These are phyloP conservation scores for Annulohypoxylon truncatum DNA, from an alignment of 2,329 filamentous ascomycete species.

Conservation along the genomic window DNA sequence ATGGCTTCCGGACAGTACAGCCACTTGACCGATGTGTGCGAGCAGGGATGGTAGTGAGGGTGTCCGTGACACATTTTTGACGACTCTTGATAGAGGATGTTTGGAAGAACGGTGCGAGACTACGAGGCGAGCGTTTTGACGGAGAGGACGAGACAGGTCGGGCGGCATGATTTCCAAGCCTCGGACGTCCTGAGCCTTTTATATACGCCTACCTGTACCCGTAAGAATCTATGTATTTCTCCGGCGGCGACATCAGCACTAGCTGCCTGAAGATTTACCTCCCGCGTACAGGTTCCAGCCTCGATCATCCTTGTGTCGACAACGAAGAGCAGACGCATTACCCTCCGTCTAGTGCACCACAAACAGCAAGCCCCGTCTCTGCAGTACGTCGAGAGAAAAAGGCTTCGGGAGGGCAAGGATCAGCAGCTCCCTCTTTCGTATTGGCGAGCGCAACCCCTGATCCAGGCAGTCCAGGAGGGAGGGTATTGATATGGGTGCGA, in stretches of 20 bases:
- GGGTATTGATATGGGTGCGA: slow-evolving; percentile 28
- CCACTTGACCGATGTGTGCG: slow-evolving; percentile 67
- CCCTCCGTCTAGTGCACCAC: slow-evolving; percentile 34
- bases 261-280: slow-evolving; percentile 17
- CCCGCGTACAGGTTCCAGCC: slow-evolving; percentile 35
- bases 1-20: slow-evolving; percentile 63
- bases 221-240: slow-evolving; percentile 32
- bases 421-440: slow-evolving; percentile 35
- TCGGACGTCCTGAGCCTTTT: slow-evolving; percentile 32
- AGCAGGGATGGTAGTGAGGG: slow-evolving; percentile 63
- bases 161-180: background rate
- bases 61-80: slow-evolving; percentile 65
- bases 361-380: slow-evolving; percentile 34
- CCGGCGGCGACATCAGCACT: slow-evolving; percentile 23
- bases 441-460: slow-evolving; percentile 30
- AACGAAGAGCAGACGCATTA: slow-evolving; percentile 20
- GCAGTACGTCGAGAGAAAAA: slow-evolving; percentile 35
- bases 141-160: slow-evolving; percentile 6
- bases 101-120: slow-evolving; percentile 10
- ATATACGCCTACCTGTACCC: slow-evolving; percentile 29
- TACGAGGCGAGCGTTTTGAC: slow-evolving; percentile 23
- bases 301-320: slow-evolving; percentile 44
- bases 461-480: slow-evolving; percentile 31
- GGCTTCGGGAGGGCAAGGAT: slow-evolving; percentile 33
- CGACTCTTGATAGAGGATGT: slow-evolving; percentile 7